Percentiles rank a stretch among this genome's conserved stretches.
phyloP scores from a whole-genome alignment of 179 eudicot genomes.

The Pouteria campechiana region DNA sequence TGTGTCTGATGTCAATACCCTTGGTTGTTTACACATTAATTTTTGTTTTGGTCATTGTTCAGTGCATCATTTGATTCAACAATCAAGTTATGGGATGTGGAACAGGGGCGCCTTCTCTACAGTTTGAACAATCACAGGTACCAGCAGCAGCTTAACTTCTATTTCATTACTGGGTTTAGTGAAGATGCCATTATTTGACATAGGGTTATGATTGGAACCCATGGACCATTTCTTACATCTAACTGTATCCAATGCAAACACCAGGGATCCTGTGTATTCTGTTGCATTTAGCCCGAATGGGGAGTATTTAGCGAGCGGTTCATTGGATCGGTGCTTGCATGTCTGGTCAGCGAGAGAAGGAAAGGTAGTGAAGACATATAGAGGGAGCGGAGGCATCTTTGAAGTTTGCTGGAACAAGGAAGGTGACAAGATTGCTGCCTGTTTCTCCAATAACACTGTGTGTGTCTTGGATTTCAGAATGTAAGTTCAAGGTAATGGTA shows the following conservation, averaged over 20 bases:
- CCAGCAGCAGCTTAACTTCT: too few relatives aligned
- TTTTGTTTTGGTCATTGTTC: conserved; percentile 4
- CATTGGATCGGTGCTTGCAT: conserved; percentile 58
- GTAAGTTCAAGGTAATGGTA: too few relatives aligned
- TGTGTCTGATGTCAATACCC: too few relatives aligned
- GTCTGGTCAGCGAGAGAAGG: conserved; percentile 79
- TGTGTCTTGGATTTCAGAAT: conserved; percentile 67
- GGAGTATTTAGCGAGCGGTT: conserved; percentile 77
- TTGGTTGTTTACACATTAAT: neutral
- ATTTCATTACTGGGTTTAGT: too few relatives aligned
- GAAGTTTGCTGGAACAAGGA: conserved; percentile 93
- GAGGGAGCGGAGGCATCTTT: conserved; percentile 70
- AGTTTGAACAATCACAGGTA: conserved; percentile 94
- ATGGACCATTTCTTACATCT: neutral
- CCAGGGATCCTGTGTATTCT: conserved; percentile 83
- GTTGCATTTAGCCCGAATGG: conserved; percentile 84
- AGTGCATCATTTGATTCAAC: conserved; percentile 99
- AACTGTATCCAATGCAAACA: neutral
- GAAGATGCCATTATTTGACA: too few relatives aligned
- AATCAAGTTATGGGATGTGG: conserved; percentile 90
- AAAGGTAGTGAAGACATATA: conserved; percentile 58
- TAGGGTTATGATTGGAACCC: neutral
- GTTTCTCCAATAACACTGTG: conserved; percentile 63
- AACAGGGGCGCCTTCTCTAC: conserved; percentile 45
- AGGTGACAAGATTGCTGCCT: conserved; percentile 77